These are phyloP conservation scores for Metschnikowia corniflorae DNA, from an alignment of 805 yeast genomes.

Conservation along the genomic window DNA sequence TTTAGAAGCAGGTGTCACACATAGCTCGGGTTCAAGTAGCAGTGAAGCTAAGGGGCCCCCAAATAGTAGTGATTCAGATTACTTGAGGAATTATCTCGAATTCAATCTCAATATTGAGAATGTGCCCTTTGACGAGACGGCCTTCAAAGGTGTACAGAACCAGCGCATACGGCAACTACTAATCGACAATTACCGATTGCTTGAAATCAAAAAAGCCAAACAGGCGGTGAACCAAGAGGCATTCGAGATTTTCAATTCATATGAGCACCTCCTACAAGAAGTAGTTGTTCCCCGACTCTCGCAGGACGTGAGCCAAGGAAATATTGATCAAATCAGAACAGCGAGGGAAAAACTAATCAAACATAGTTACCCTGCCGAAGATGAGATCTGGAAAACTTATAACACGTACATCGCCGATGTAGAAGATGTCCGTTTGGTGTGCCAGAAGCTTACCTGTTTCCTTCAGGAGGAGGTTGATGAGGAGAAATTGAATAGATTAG, in stretches of 20 bases:
- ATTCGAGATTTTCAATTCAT: conserved; percentile 21
- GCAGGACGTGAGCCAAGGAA: conserved; percentile 15
- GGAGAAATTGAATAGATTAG: conserved; percentile 10
- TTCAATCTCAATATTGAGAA: conserved; percentile 9
- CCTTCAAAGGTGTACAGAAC: conserved; percentile 12
- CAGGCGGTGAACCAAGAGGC: conserved; percentile 23
- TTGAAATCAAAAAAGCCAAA: conserved; percentile 19
- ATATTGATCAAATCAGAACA: conserved; percentile 2
- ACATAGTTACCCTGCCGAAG: conserved; percentile 7
- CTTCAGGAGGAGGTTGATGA: conserved; percentile 6
- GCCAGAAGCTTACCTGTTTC: conserved; percentile 3
- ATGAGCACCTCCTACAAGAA: conserved; percentile 28
- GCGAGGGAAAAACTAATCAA: background rate
- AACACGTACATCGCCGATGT: conserved; percentile 8
- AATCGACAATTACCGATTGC: conserved; percentile 27
- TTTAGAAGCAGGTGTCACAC: too few species aligned
- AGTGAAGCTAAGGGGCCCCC: too few species aligned
- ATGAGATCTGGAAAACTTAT: conserved; percentile 13
- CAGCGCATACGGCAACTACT: conserved; percentile 22
- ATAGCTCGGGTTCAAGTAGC: too few species aligned
- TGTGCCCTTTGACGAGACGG: conserved; percentile 3
- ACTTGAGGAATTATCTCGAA: conserved; percentile 27
- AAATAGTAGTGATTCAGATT: too few species aligned
- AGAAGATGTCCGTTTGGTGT: conserved; percentile 5
- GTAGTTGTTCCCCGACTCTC: conserved; percentile 29